Evolutionary conservation across 768 basidiomycete genomes (phyloP).

Genomic region (Lactarius sp.): DNA sequence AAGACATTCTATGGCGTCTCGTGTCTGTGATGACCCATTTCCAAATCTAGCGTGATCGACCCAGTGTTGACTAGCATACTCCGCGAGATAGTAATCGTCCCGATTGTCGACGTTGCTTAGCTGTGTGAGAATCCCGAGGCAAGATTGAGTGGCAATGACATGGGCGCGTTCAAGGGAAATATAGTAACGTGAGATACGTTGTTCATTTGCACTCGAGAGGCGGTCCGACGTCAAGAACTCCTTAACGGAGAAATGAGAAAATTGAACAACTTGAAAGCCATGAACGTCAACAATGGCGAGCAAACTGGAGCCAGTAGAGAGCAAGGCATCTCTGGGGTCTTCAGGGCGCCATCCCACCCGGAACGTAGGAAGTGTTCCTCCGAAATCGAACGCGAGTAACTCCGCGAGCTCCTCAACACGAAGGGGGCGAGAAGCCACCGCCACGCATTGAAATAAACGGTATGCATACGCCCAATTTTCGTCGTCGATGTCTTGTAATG

Average conservation of each 20-base stretch:
- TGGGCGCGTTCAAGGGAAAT: background rate
- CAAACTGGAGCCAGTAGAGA: constrained; percentile 1
- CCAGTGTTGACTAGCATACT: constrained; percentile 4
- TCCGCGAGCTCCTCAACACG: background rate
- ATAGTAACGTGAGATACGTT: background rate
- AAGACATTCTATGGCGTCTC: background rate
- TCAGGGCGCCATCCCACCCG: background rate
- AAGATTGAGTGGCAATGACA: background rate
- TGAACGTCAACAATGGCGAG: background rate
- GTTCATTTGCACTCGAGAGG: background rate
- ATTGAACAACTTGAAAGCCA: background rate
- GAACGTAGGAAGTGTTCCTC: background rate
- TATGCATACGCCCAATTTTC: background rate
- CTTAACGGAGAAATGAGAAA: constrained; percentile 6
- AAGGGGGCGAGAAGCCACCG: background rate
- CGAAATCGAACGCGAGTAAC: background rate
- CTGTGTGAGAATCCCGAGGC: background rate
- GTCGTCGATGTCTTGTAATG: background rate
- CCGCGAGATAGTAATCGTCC: background rate
- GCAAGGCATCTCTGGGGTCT: background rate
- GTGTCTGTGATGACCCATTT: background rate
- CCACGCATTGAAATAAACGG: constrained; percentile 1
- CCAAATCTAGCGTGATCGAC: background rate
- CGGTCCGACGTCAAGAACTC: background rate
- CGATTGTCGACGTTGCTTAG: background rate